Evolutionary conservation across 305 asterid genomes (phyloP), one percentile per base, ranked within the genome.

Genomic region (Vinca major): DNA sequence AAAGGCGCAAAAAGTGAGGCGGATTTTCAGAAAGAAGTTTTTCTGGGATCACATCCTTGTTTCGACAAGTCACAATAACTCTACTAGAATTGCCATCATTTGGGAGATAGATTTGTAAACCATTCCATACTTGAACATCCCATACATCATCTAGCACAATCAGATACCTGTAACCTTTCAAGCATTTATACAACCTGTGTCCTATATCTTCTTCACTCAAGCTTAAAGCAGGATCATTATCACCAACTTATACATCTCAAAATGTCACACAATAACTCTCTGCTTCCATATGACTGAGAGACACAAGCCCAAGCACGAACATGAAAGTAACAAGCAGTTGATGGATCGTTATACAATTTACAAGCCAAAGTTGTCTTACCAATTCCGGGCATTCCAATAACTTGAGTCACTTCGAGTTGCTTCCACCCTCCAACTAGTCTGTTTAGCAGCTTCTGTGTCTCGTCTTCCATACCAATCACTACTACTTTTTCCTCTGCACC

Each of bases 331-430:
- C 9, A 5, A 60, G 43, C 56, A 36, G 69, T 21, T 3, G 21
- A 12, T 0, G 16, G 14, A 63, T 74, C 19, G 17, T 39, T 48
- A 58, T 68, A 68, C 17, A 68, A n/a, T 5, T 16, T 68, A 0
- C 16, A 14, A 1, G 73, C 67, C 10, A 74, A 53, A 21, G 78
- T 62, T 14, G 74, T 62, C 69, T 68, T 74, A 47, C 74, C 74
- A 12, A 63, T 41, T 37, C 73, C 67, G 4, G 58, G 61, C 73
- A 70, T 71, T 4, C 74, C 74, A 51, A 9, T 4, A 20, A 63
- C 20, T 4, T 56, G 37, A 52, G 51, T 51, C 19, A 71, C 63
- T 13, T 62, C 45, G 11, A 62, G 68, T 20, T 70, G 51, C 36
- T 51, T 26, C 69, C 52, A 3, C 37, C 69, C 74, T 62, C 56